Evolutionary conservation across 352 stramenopile species (phyloP).

Genomic region (Phytophthora vignae): DNA sequence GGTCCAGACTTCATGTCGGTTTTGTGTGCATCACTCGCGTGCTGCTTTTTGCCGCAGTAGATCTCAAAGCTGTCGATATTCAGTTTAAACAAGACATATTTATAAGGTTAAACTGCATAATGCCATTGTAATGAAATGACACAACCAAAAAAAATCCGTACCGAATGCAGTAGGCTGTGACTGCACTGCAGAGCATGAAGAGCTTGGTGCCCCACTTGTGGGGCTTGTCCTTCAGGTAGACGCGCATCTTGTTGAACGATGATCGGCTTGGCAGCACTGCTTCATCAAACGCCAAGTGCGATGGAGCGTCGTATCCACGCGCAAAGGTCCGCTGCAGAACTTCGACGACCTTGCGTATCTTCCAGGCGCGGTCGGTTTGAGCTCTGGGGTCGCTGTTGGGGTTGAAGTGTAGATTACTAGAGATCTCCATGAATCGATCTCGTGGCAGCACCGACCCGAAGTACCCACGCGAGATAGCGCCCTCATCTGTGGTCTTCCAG

Average conservation of each 20-base stretch:
- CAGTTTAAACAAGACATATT: slow-evolving; percentile 7
- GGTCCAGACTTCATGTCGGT: not conserved
- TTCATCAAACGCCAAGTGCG: slow-evolving; percentile 28
- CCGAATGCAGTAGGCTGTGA: slow-evolving; percentile 27
- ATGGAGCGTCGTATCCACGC: slow-evolving; percentile 14
- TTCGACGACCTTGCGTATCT: slow-evolving; percentile 30
- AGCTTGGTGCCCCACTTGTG: not conserved
- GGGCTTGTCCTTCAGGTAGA: slow-evolving; percentile 4
- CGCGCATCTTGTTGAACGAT: slow-evolving; percentile 28
- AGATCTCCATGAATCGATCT: too few species aligned
- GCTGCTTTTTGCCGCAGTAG: slow-evolving; percentile 8
- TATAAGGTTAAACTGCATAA: slow-evolving; percentile 16
- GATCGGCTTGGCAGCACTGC: slow-evolving; percentile 16
- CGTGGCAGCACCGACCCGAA: too few species aligned
- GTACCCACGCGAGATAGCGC: slow-evolving; percentile 1
- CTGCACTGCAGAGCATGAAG: slow-evolving; percentile 7
- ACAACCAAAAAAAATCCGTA: slow-evolving; percentile 25
- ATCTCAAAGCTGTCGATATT: slow-evolving; percentile 20
- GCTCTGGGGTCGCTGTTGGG: slow-evolving; percentile 11
- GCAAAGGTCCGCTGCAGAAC: slow-evolving; percentile 28
- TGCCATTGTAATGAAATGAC: slow-evolving; percentile 9
- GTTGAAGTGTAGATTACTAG: slow-evolving; percentile 30
- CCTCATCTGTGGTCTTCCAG: slow-evolving; percentile 16
- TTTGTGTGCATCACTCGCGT: slow-evolving; percentile 4
- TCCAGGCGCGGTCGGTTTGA: slow-evolving; percentile 18